Evolutionary conservation across 352 stramenopile genomes (phyloP), one percentile per base, ranked within the genome.

Genomic region (Globisporangium sylvaticum): DNA sequence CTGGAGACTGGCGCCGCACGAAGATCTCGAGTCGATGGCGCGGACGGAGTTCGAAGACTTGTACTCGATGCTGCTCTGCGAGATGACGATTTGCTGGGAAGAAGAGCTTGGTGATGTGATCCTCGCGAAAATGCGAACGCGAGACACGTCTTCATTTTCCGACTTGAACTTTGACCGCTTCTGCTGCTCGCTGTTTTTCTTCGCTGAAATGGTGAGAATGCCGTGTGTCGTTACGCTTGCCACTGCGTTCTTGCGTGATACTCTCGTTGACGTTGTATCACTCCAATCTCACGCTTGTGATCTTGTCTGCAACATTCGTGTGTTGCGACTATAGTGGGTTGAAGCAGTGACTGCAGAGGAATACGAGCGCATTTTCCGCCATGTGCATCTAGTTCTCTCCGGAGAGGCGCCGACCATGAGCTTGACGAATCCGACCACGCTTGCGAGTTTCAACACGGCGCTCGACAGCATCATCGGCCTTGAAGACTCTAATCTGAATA

Each of bases 81-180:
- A 86, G 50, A 83, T 86, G 81, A 86, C 77, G 10, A 76, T 87
- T 42, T 89, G 76, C 72, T 87, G 77, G 77, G 80, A 87, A 20
- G 73, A 89, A 37, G 79, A 87, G 52, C 73, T 81, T 4, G 80
- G 76, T 44, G 72, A 83, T 58, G 62, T 67, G 29, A 65, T 86
- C 9, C 46, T 86, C 42, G 27, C 18, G 46, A 89, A 87, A 58
- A 80, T 89, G 74, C 84, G 80, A 72, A 63, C 65, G 29, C 77
- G 76, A 9, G 77, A 87, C 53, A 72, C 73, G 27, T 72, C 60
- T 12, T 70, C 62, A 25, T 75, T 83, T 58, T 1, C 42, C 15
- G 59, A 72, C 6, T 66, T 89, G 34, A 75, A 85, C 69, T 76
- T 81, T 20, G 69, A 85, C 12, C 77, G 80, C 31, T 91, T 89